Evolutionary conservation across 257 asterid genomes (phyloP).

Genomic region (Cruciata laevipes): DNA sequence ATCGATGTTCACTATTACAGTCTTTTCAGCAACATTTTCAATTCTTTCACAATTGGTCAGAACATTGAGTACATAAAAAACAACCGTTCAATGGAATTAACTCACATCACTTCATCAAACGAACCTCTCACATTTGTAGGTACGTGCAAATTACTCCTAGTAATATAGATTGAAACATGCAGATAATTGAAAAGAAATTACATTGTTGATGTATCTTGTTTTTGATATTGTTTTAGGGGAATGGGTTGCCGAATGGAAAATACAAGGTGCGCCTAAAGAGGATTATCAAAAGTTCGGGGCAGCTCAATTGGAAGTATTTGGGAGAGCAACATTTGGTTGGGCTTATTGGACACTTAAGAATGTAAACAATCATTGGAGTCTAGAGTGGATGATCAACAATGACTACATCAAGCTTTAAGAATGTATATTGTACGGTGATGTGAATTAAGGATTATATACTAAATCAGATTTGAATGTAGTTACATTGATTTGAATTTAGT

Average conservation of each 20-base stretch:
- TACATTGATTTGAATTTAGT: too few species aligned
- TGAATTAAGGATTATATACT: too few species aligned
- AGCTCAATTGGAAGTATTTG: conserved; percentile 56
- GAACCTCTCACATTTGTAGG: conserved; percentile 70
- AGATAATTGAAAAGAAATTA: not conserved
- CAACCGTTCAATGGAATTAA: conserved; percentile 29
- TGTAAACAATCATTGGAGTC: conserved; percentile 46
- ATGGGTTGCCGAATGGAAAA: conserved; percentile 77
- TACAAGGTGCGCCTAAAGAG: conserved; percentile 35
- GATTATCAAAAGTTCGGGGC: conserved; percentile 44
- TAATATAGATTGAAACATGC: not conserved
- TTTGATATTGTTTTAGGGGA: conserved; percentile 39
- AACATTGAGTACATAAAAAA: conserved; percentile 40
- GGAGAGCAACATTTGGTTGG: conserved; percentile 63
- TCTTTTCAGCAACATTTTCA: conserved; percentile 28
- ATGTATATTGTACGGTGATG: too few species aligned
- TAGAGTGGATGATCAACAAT: conserved; percentile 72
- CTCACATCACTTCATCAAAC: conserved; percentile 30
- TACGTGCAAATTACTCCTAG: conserved; percentile 7
- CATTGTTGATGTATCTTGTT: not conserved
- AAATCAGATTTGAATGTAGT: too few species aligned
- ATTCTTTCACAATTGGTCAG: conserved; percentile 35
- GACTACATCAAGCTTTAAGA: conserved; percentile 49
- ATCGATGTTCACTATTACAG: conserved; percentile 67
- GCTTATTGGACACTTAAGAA: conserved; percentile 64